Evolutionary conservation across 352 stramenopile species (phyloP).

Genomic region (Phytophthora kernoviae): DNA sequence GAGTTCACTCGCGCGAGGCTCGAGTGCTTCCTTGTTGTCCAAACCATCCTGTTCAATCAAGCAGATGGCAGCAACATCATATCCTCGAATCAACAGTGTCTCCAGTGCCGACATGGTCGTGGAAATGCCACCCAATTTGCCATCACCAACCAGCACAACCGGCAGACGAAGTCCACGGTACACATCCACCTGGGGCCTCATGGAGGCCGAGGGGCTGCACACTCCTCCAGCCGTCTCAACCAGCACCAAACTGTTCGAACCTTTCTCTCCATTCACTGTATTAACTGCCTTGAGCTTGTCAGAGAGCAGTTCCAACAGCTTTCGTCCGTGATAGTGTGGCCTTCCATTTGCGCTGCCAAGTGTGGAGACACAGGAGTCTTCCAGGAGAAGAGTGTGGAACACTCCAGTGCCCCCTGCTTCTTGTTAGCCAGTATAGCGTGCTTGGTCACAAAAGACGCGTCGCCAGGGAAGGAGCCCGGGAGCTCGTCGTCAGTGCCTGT

Average conservation of each 20-base stretch:
- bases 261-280: conserved; percentile 23
- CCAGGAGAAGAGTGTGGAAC: conserved; percentile 94
- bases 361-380: conserved; percentile 95
- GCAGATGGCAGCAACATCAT: conserved; percentile 88
- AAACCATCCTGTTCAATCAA: conserved; percentile 81
- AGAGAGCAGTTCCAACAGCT: conserved; percentile 77
- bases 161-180: conserved; percentile 91
- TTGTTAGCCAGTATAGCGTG: conserved; percentile 31
- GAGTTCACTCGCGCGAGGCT: conserved; percentile 62
- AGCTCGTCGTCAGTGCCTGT: conserved; percentile 82
- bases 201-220: conserved; percentile 87
- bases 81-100: conserved; percentile 90
- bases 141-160: conserved; percentile 96
- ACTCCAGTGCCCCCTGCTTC: conserved; percentile 37
- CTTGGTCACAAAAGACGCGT: conserved; percentile 86
- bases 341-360: conserved; percentile 89
- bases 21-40: conserved; percentile 69
- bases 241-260: conserved; percentile 64
- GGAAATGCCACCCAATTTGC: conserved; percentile 95
- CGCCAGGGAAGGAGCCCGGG: conserved; percentile 60
- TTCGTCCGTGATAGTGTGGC: conserved; percentile 87
- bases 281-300: conserved; percentile 53
- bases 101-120: conserved; percentile 94
- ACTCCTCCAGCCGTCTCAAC: conserved; percentile 97
- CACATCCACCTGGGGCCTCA: conserved; percentile 93